Evolutionary conservation across 2,329 filamentous ascomycete genomes (phyloP).

Genomic region (Alternaria novae-zelandiae): DNA sequence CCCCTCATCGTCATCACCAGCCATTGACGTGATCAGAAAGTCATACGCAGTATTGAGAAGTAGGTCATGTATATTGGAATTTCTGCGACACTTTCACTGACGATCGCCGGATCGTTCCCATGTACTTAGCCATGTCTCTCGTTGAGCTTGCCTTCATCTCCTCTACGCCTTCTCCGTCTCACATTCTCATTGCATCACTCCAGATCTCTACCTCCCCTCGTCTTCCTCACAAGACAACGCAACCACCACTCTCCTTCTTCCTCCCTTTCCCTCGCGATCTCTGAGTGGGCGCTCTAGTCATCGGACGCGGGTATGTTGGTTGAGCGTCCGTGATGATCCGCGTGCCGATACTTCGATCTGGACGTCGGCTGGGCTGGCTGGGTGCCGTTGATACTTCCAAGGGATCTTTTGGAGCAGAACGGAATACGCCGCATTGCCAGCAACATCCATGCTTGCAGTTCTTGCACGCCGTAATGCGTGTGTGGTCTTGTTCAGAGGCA

Average conservation of each 20-base stretch:
- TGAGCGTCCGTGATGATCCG: not conserved
- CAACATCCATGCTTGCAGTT: not conserved
- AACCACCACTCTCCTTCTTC: not conserved
- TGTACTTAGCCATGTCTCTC: no score
- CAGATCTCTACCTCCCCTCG: no score
- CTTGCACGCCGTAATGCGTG: not conserved
- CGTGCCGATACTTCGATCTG: fast-evolving
- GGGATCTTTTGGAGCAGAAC: fast-evolving
- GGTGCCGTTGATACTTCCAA: not conserved
- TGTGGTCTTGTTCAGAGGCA: not conserved
- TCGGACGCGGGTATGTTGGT: not conserved
- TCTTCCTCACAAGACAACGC: not conserved
- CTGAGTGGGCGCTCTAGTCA: not conserved
- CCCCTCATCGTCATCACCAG: not conserved
- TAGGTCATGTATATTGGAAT: no score
- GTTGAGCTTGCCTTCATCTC: not conserved
- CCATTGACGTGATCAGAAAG: not conserved
- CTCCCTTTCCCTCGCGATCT: not conserved
- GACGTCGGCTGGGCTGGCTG: not conserved
- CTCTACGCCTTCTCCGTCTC: not conserved
- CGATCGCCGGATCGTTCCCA: no score
- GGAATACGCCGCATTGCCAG: not conserved
- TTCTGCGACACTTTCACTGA: no score
- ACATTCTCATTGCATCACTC: not conserved
- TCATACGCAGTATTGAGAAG: not conserved